phyloP scores from a whole-genome alignment of 2,329 filamentous ascomycete genomes.

The Fusarium pilosicola region DNA sequence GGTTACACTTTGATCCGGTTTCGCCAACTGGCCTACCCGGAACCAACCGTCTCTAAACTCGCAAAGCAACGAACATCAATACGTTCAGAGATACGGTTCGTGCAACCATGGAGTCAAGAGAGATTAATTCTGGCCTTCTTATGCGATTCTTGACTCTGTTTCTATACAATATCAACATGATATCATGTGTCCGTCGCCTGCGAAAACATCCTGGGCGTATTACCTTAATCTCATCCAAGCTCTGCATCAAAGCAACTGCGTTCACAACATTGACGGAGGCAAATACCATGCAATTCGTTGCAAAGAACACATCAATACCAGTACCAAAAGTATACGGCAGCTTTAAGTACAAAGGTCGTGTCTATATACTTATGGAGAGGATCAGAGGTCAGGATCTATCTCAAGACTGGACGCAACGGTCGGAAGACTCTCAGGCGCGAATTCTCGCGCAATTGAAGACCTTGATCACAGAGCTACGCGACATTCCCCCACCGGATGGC shows the following conservation, averaged over 20 bases:
- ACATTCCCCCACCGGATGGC: rapidly evolving
- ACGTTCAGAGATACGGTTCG: rapidly evolving
- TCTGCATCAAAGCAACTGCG: neutral
- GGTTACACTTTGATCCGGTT: neutral
- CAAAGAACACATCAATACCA: slow-evolving; percentile 18
- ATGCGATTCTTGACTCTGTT: rapidly evolving
- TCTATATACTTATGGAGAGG: slow-evolving; percentile 4
- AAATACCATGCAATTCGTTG: slow-evolving; percentile 18
- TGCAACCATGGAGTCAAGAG: neutral
- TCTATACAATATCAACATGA: rapidly evolving
- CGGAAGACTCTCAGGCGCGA: neutral
- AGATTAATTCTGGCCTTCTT: neutral
- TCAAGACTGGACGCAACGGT: neutral
- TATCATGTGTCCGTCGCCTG: neutral
- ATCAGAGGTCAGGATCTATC: neutral
- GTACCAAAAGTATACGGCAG: slow-evolving; percentile 14
- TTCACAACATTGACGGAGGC: slow-evolving; percentile 18
- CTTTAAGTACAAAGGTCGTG: neutral
- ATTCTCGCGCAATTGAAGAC: neutral
- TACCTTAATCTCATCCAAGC: neutral
- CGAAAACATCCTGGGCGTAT: neutral
- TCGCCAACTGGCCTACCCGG: neutral
- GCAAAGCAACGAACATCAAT: neutral
- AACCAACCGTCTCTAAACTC: rapidly evolving
- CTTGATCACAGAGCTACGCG: neutral